phyloP scores from a whole-genome alignment of 352 stramenopile species.

The Aphanomyces invadans region DNA sequence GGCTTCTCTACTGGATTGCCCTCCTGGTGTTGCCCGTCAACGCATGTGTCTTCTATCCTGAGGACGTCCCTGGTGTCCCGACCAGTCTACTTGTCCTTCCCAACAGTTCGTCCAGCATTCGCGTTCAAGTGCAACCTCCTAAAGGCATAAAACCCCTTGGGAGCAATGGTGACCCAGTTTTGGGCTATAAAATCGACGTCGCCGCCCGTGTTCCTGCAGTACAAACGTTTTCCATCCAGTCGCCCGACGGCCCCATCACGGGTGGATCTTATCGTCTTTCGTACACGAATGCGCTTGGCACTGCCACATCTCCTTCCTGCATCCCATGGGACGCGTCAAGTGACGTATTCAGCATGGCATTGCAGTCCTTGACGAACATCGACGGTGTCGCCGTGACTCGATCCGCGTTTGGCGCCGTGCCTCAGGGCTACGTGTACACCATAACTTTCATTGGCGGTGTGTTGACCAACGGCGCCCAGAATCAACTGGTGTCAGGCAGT shows the following conservation, averaged over 20 bases:
- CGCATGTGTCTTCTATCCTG: constrained; percentile 39
- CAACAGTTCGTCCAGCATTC: constrained; percentile 42
- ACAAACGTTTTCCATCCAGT: constrained; percentile 54
- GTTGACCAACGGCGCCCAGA: constrained; percentile 48
- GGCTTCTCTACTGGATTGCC: not conserved
- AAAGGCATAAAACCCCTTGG: constrained; percentile 12
- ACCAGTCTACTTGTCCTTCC: constrained; percentile 50
- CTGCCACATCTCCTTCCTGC: constrained; percentile 36
- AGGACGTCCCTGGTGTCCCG: constrained; percentile 55
- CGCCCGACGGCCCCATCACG: constrained; percentile 42
- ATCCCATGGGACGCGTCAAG: constrained; percentile 65
- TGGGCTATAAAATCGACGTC: constrained; percentile 74
- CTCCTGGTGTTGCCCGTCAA: not conserved
- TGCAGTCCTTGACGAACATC: constrained; percentile 58
- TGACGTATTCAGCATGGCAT: constrained; percentile 52
- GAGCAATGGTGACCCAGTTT: constrained; percentile 47
- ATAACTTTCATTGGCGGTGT: constrained; percentile 59
- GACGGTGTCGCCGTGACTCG: constrained; percentile 53
- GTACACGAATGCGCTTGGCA: constrained; percentile 38
- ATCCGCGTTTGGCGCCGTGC: constrained; percentile 37
- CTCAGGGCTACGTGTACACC: constrained; percentile 61
- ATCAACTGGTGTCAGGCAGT: constrained; percentile 41
- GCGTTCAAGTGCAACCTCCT: constrained; percentile 15
- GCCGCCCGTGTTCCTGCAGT: constrained; percentile 59
- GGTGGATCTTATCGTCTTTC: constrained; percentile 47